These are phyloP conservation scores for Saksenaea oblongispora DNA, from an alignment of 371 early-diverging fungal species.

Conservation along the genomic window DNA sequence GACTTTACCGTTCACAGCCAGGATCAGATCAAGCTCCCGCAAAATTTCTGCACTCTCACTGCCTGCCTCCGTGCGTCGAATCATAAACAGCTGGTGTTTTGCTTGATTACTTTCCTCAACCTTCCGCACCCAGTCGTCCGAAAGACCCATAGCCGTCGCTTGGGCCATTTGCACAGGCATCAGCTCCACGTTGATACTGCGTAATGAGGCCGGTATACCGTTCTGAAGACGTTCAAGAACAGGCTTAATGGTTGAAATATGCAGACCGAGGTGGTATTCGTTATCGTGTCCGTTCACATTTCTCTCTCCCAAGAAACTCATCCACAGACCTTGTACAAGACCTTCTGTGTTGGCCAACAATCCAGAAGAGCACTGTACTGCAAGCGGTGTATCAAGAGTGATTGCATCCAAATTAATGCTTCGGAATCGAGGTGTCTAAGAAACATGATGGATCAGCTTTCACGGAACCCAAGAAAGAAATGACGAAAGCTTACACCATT, in stretches of 20 bases:
- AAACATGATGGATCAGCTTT: neutral
- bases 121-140: slow-evolving; percentile 70
- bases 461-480: neutral
- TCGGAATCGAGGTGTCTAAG: slow-evolving; percentile 80
- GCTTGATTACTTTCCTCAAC: slow-evolving; percentile 76
- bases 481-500: slow-evolving; percentile 46
- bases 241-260: slow-evolving; percentile 58
- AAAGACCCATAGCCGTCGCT: slow-evolving; percentile 78
- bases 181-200: slow-evolving; percentile 74
- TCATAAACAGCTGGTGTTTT: slow-evolving; percentile 72
- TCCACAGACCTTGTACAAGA: slow-evolving; percentile 83
- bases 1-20: slow-evolving; percentile 70
- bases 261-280: slow-evolving; percentile 78
- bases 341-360: slow-evolving; percentile 78
- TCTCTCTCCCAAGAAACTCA: slow-evolving; percentile 79
- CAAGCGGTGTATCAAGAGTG: slow-evolving; percentile 84
- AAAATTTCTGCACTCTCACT: slow-evolving; percentile 65
- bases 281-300: slow-evolving; percentile 70
- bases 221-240: slow-evolving; percentile 51
- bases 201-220: slow-evolving; percentile 45
- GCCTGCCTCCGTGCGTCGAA: slow-evolving; percentile 69
- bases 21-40: slow-evolving; percentile 75
- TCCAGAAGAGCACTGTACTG: slow-evolving; percentile 84
- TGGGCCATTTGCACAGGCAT: slow-evolving; percentile 76
- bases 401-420: slow-evolving; percentile 82